phyloP scores from a whole-genome alignment of 768 basidiomycete genomes.

The Gymnopilus dilepis region DNA sequence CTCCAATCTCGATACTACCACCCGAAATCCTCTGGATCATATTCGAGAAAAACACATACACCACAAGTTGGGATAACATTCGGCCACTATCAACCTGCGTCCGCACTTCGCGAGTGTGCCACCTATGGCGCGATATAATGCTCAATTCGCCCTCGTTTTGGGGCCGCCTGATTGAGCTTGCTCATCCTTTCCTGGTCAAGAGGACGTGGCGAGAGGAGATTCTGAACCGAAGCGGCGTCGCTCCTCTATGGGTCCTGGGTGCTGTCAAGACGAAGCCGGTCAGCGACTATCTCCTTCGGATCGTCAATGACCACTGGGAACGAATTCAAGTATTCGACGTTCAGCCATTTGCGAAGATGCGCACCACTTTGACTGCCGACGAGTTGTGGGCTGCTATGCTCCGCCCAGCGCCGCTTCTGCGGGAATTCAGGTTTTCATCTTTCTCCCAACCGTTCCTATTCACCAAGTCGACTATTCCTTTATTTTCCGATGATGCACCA shows the following conservation, averaged over 20 bases:
- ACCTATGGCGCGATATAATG: background rate
- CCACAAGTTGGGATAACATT: no score
- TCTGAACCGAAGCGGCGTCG: background rate
- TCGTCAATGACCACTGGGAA: background rate
- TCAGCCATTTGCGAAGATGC: background rate
- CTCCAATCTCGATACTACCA: no score
- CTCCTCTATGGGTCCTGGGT: background rate
- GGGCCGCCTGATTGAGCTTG: background rate
- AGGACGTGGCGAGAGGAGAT: background rate
- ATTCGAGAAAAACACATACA: no score
- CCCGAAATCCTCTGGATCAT: no score
- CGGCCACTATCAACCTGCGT: no score
- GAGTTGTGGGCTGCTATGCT: background rate
- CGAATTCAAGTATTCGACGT: background rate
- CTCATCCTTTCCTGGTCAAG: background rate
- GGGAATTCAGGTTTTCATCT: background rate
- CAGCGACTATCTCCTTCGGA: background rate
- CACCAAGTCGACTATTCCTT: background rate
- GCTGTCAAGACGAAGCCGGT: background rate
- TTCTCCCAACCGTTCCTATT: background rate
- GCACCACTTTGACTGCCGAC: background rate
- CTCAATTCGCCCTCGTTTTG: background rate
- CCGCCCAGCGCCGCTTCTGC: background rate
- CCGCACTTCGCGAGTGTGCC: conserved; percentile 2
- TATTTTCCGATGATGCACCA: background rate